Conservation (phyloP, 2,329 filamentous ascomycete species). For the Fusarium veterinarium region DNA sequence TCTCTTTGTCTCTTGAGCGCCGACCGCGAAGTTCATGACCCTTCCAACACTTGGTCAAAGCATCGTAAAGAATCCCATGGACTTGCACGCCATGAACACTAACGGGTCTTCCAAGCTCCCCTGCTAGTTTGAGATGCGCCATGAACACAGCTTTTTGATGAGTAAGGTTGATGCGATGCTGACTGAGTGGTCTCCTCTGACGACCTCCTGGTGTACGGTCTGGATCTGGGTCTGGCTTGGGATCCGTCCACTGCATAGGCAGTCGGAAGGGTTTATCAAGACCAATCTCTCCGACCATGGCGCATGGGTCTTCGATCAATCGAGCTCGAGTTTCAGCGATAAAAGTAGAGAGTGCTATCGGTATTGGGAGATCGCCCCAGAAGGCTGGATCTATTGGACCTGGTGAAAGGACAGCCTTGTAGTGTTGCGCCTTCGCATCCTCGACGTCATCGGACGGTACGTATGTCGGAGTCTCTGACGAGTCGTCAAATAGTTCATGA, state of each 20-base stretch:
- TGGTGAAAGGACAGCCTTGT: constrained; percentile 29
- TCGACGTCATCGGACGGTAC: not conserved
- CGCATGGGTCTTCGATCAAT: constrained; percentile 66
- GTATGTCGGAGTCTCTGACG: not conserved
- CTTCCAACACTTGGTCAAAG: constrained; percentile 69
- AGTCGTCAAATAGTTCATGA: constrained; percentile 40
- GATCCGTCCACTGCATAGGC: constrained; percentile 64
- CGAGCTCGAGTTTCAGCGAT: constrained; percentile 65
- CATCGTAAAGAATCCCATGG: constrained; percentile 74
- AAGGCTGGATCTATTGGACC: constrained; percentile 31
- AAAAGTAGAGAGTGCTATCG: constrained; percentile 66
- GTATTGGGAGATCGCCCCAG: constrained; percentile 62
- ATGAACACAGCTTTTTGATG: constrained; percentile 74
- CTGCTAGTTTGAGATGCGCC: constrained; percentile 74
- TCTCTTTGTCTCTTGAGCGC: constrained; percentile 52
- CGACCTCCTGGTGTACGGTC: constrained; percentile 72
- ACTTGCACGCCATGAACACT: constrained; percentile 79
- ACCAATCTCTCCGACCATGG: constrained; percentile 79
- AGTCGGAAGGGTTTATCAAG: constrained; percentile 79
- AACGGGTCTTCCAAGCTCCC: constrained; percentile 70
- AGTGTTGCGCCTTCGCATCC: constrained; percentile 31
- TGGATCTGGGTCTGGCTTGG: constrained; percentile 18
- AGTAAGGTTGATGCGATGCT: constrained; percentile 70
- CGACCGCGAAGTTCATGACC: constrained; percentile 71
- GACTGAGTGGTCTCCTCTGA: constrained; percentile 73